These are phyloP conservation scores for Eucalyptus shirleyi DNA, from an alignment of 345 rosid genomes.

Conservation along the genomic window DNA sequence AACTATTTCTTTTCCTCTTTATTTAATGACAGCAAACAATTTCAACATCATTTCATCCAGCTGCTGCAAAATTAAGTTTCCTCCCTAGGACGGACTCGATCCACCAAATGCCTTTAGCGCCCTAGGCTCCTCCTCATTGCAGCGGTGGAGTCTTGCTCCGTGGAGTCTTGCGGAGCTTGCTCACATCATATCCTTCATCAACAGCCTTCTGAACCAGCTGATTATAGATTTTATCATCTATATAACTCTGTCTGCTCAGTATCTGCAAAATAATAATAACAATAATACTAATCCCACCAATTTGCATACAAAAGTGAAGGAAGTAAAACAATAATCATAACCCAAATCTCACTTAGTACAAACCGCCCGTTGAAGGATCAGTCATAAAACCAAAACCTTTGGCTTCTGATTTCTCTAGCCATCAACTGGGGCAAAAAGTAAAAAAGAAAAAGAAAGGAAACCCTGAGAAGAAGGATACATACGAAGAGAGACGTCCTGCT, in stretches of 20 bases:
- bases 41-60: background rate
- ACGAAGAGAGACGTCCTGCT: conserved; percentile 64
- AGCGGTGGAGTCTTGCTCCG: conserved; percentile 46
- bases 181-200: conserved; percentile 53
- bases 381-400: background rate
- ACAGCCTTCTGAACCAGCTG: conserved; percentile 44
- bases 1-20: background rate
- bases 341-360: background rate
- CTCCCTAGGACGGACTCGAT: conserved; percentile 46
- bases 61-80: background rate
- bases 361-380: no score
- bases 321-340: background rate
- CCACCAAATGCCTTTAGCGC: conserved; percentile 69
- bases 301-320: no score
- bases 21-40: background rate
- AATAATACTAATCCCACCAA: no score
- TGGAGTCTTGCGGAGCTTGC: conserved; percentile 67
- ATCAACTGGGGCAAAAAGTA: background rate
- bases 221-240: conserved; percentile 60
- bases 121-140: conserved; percentile 26
- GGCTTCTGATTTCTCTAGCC: background rate
- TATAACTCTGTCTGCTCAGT: conserved; percentile 44
- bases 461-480: background rate
- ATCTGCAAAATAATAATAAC: conserved; percentile 15
- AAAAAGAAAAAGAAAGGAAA: conserved; percentile 4